phyloP scores from a whole-genome alignment of 1,284 basidiomycete genomes.

The Ceratobasidium sp. region DNA sequence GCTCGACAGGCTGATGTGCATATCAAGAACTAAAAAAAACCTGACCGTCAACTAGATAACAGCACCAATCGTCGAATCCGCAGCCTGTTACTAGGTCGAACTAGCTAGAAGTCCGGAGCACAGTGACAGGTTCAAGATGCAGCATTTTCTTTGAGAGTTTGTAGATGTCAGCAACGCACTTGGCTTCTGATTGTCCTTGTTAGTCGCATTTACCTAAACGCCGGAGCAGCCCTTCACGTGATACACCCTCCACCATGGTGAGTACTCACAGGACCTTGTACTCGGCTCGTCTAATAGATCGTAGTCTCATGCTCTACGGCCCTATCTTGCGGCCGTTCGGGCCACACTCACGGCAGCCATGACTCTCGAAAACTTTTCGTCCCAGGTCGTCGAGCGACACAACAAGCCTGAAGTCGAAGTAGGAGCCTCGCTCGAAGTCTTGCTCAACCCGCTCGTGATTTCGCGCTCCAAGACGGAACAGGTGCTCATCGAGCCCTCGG shows the following conservation, averaged over 20 bases:
- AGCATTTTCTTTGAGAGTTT: too few relatives aligned
- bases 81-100: too few relatives aligned
- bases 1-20: too few relatives aligned
- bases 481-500: conserved; percentile 94
- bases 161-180: neutral
- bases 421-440: conserved; percentile 90
- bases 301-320: conserved; percentile 75
- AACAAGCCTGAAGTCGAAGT: conserved; percentile 94
- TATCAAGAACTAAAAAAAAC: too few relatives aligned
- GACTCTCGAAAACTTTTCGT: conserved; percentile 96
- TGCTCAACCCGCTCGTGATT: conserved; percentile 91
- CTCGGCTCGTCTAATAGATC: neutral
- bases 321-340: conserved; percentile 95
- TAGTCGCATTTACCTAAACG: neutral
- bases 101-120: too few relatives aligned
- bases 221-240: conserved; percentile 11
- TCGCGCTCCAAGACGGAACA: conserved; percentile 96
- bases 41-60: too few relatives aligned
- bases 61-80: too few relatives aligned
- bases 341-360: conserved; percentile 96
- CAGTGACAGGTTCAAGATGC: too few relatives aligned
- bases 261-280: neutral
- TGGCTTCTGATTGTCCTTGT: neutral
- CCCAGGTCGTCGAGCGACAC: conserved; percentile 96
- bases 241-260: conserved; percentile 37